A percentile compares a stretch with the other conserved stretches of the same genome.
phyloP scores from a whole-genome alignment of 192 early-diverging fungal species.

The Thamnidium elegans region DNA sequence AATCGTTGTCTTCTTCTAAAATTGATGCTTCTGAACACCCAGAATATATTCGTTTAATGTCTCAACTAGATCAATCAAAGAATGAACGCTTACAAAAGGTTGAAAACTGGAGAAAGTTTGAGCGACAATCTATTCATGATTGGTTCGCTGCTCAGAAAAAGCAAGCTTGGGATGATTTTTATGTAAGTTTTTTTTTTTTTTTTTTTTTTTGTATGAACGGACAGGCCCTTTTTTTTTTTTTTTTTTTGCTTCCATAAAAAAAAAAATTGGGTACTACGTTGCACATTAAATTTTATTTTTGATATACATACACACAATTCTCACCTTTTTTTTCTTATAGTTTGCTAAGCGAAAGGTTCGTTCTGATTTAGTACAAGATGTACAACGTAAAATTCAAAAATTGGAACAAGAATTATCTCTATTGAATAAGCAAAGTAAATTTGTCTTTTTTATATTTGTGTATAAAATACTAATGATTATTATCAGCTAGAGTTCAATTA shows the following conservation, averaged over 20 bases:
- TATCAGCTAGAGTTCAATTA: no score
- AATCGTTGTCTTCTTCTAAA: no score
- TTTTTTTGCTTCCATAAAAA: not conserved
- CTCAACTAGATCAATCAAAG: constrained; percentile 15
- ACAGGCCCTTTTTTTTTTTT: not conserved
- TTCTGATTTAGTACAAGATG: constrained; percentile 4
- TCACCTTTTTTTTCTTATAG: not conserved
- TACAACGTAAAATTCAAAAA: not conserved
- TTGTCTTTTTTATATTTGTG: not conserved
- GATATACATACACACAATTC: no score
- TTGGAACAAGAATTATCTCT: constrained; percentile 2
- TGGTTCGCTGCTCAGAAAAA: constrained; percentile 19
- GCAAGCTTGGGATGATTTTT: constrained; percentile 19
- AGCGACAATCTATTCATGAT: constrained; percentile 10
- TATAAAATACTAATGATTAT: no score
- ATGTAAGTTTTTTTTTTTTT: constrained; percentile 8
- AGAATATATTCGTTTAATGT: constrained; percentile 15
- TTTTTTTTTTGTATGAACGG: not conserved
- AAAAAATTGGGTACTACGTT: not conserved
- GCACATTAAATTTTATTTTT: no score
- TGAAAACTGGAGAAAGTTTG: constrained; percentile 8
- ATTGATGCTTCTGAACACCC: constrained; percentile 9
- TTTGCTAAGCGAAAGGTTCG: constrained; percentile 5
- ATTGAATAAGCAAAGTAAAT: not conserved
- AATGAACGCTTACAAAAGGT: not conserved